Conservation (phyloP, 192 early-diverging fungal species). For the Backusella australiensis region DNA sequence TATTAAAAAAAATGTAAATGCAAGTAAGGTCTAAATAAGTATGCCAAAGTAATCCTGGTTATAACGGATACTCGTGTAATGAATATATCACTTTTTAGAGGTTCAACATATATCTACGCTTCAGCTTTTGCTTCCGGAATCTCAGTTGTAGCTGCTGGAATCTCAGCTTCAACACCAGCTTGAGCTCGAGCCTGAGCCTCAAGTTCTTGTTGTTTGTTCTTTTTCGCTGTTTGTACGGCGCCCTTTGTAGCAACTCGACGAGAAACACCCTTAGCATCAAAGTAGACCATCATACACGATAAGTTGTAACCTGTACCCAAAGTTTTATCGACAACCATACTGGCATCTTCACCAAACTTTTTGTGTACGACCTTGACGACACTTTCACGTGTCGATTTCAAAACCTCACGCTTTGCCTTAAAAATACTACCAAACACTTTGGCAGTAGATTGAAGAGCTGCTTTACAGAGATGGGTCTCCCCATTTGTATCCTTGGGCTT, state of each 20-base stretch:
- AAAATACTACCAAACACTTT: slow-evolving; percentile 11
- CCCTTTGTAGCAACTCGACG: slow-evolving; percentile 13
- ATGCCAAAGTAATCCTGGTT: neutral
- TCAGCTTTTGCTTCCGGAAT: neutral
- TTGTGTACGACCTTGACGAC: slow-evolving; percentile 21
- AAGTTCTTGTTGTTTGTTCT: neutral
- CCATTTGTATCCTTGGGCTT: neutral
- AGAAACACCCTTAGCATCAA: slow-evolving; percentile 28
- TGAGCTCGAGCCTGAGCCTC: neutral
- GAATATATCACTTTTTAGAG: neutral
- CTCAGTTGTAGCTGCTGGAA: neutral
- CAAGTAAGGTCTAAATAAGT: neutral
- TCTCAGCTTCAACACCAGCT: neutral
- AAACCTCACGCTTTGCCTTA: slow-evolving; percentile 14
- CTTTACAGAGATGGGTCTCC: slow-evolving; percentile 1
- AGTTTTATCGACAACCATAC: slow-evolving; percentile 19
- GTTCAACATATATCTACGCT: neutral
- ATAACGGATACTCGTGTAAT: neutral
- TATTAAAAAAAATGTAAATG: neutral
- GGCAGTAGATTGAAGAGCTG: slow-evolving; percentile 19
- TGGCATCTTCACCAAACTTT: slow-evolving; percentile 35
- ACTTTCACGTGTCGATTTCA: slow-evolving; percentile 14
- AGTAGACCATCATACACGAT: slow-evolving; percentile 25
- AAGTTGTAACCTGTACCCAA: slow-evolving; percentile 8
- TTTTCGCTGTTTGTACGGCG: neutral